Evolutionary conservation across 805 yeast species (phyloP), one percentile per base, ranked within the genome.

Genomic region (Cyberlindnera nakhonratchasimensis): DNA sequence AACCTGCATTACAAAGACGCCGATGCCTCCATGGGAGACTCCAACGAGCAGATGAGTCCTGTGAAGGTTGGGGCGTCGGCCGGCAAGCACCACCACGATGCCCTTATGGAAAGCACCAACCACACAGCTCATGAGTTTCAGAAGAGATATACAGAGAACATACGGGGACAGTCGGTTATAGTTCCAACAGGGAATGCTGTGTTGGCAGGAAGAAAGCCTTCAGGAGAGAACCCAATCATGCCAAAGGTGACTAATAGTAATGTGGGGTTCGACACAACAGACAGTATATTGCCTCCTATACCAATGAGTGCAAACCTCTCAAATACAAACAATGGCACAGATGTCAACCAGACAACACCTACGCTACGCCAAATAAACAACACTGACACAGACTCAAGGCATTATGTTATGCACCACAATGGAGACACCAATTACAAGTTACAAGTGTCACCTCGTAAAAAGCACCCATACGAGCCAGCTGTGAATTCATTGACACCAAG

Each of bases 11-110:
- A 17, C 31, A 21, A 2, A 34, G 39, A 16, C 34, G 46, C 18
- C 2, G 51, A 39, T 13, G 44, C 16, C 13, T 29, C 46, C 17
- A 25, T 44, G 25, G 34, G 48, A 5, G 55, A 56, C 26, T 35
- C 51, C 17, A 57, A 58, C 39, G 62, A 58, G 24, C 57, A 50
- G 19, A 42, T 58, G 44, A 54, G 59, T 31, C 62, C 62, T 1
- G 49, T 58, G 2, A 58, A 57, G 29, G 52, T 53, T 14, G 42
- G 36, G 3, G 36, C 54, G 4, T 12, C 34, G 9, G 46, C 47
- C 2, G 49, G 45, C 2, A 40, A 43, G 7, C 34, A 40, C 16
- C 45, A 39, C 16, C 45, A 47, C 18, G 52, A 46, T 20, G 43
- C 40, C 1, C 17, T 56, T 6, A 39, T 43, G 48, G 61, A 54